Percentiles rank a stretch among this genome's conserved stretches.
These are phyloP conservation scores for Crucibulum cyathiforme DNA, from an alignment of 1,284 basidiomycete species.

Conservation along the genomic window DNA sequence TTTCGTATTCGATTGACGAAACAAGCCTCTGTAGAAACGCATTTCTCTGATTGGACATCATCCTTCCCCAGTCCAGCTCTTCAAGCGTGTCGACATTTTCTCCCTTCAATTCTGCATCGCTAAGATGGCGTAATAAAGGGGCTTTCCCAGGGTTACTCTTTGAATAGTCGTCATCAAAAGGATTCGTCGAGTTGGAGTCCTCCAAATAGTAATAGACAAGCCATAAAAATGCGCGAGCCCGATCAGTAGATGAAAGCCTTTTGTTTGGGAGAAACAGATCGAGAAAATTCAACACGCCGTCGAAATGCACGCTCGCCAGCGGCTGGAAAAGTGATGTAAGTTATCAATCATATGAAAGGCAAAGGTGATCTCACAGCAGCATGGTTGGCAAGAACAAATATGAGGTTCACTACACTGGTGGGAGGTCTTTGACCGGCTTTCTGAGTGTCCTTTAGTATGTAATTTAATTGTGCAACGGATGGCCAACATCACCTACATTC, in stretches of 20 bases:
- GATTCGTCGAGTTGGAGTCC: slow-evolving; percentile 59
- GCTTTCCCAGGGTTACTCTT: slow-evolving; percentile 55
- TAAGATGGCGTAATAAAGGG: slow-evolving; percentile 58
- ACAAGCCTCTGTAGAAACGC: slow-evolving; percentile 68
- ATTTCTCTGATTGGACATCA: slow-evolving; percentile 70
- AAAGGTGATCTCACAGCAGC: slow-evolving; percentile 55
- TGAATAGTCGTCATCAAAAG: slow-evolving; percentile 68
- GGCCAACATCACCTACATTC: slow-evolving; percentile 49
- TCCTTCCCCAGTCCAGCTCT: slow-evolving; percentile 69
- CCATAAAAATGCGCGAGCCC: slow-evolving; percentile 81
- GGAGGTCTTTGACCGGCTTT: slow-evolving; percentile 68
- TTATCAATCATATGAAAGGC: slow-evolving; percentile 2
- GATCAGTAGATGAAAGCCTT: slow-evolving; percentile 66
- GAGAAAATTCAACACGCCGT: slow-evolving; percentile 74
- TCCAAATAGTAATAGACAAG: slow-evolving; percentile 81
- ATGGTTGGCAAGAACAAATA: slow-evolving; percentile 78
- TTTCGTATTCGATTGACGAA: slow-evolving; percentile 52
- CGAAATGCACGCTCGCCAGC: slow-evolving; percentile 75
- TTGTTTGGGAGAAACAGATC: slow-evolving; percentile 82
- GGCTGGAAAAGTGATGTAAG: slow-evolving; percentile 48
- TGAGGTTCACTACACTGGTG: slow-evolving; percentile 80
- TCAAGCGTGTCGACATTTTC: slow-evolving; percentile 76
- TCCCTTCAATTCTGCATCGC: slow-evolving; percentile 50
- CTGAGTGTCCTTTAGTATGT: slow-evolving; percentile 36
- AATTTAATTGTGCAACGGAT: slow-evolving; percentile 1